A percentile compares a stretch with the other conserved stretches of the same genome.
phyloP scores from a whole-genome alignment of 148 eudicot species.

The Rhododendron henanense region DNA sequence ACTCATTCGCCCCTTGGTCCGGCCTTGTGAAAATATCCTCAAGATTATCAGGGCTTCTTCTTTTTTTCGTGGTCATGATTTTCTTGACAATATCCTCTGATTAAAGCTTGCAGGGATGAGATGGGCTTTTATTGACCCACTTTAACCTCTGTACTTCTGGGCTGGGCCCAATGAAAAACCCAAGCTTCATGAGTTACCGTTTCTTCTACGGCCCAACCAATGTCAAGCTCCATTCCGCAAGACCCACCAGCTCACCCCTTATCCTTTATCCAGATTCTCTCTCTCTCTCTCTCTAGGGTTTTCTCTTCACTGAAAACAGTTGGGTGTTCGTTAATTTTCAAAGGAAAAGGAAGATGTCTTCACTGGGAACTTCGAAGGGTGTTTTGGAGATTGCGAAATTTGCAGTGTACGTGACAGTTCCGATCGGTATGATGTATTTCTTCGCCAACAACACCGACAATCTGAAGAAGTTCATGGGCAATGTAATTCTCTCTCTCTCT shows the following conservation, averaged over 20 bases:
- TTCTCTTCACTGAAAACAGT: not conserved
- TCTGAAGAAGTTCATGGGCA: constrained; percentile 74
- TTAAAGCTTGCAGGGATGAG: not conserved
- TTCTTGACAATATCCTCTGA: no score
- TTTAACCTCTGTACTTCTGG: not conserved
- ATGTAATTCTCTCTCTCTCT: constrained; percentile 32
- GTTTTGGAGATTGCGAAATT: constrained; percentile 80
- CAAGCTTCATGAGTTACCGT: not conserved
- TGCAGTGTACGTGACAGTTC: constrained; percentile 71
- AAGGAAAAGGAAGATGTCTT: constrained; percentile 44
- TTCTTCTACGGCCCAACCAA: not conserved
- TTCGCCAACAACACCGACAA: constrained; percentile 77
- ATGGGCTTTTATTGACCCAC: not conserved
- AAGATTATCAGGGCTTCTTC: no score
- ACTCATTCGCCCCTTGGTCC: no score
- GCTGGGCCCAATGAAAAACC: not conserved
- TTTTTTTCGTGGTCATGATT: no score
- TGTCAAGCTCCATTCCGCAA: not conserved
- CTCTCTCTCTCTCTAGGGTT: constrained; percentile 6
- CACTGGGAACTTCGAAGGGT: constrained; percentile 74
- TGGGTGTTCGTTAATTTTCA: not conserved
- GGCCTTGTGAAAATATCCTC: no score
- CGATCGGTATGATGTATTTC: constrained; percentile 75
- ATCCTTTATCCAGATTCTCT: not conserved
- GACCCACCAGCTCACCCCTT: not conserved